A percentile compares a stretch with the other conserved stretches of the same genome.
phyloP scores from a whole-genome alignment of 208 protist genomes.

The Crithidia expoeki region DNA sequence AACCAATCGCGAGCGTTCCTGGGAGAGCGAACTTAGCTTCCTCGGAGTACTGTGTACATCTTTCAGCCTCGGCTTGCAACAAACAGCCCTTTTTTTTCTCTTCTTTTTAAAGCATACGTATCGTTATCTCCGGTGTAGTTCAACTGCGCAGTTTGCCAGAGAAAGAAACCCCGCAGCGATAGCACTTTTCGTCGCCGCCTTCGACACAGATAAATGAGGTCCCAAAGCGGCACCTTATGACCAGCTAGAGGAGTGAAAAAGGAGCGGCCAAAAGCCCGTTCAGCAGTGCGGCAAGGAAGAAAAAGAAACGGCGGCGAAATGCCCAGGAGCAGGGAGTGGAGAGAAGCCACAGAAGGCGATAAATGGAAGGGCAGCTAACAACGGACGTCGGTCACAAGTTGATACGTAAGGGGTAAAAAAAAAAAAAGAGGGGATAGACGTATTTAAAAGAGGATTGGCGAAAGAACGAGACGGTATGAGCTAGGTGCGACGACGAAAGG shows the following conservation, averaged over 20 bases:
- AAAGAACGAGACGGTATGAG: too few species aligned
- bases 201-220: too few species aligned
- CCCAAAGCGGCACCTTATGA: too few species aligned
- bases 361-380: neutral
- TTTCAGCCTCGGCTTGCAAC: too few species aligned
- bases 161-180: too few species aligned
- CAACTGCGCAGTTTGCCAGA: too few species aligned
- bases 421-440: neutral
- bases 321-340: neutral
- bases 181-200: too few species aligned
- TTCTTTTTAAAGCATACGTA: too few species aligned
- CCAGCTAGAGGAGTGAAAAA: neutral
- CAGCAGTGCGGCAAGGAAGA: neutral
- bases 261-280: neutral
- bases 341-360: neutral
- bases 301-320: neutral
- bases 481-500: too few species aligned
- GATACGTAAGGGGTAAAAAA: conserved; percentile 4
- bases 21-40: neutral
- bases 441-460: too few species aligned
- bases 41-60: neutral
- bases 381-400: neutral
- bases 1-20: neutral
- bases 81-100: neutral
- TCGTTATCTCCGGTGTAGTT: too few species aligned